phyloP scores from a whole-genome alignment of 2,329 filamentous ascomycete species.

The Aphanoascus verrucosus region DNA sequence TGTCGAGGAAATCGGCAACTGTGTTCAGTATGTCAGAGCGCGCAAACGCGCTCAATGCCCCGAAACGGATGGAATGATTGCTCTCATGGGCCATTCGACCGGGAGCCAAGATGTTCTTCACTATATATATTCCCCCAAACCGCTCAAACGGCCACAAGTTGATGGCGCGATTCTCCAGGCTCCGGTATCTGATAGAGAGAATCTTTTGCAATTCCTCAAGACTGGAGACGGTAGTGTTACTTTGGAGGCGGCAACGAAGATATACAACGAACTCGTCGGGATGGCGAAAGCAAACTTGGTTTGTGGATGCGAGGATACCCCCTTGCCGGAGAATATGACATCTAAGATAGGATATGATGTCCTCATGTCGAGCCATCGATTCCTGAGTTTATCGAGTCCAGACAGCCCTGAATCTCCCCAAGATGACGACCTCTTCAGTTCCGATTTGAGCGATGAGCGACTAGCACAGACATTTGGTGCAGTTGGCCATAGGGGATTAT shows the following conservation, averaged over 20 bases:
- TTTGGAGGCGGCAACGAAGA: slow-evolving; percentile 15
- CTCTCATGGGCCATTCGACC: slow-evolving; percentile 59
- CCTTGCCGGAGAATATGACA: slow-evolving; percentile 29
- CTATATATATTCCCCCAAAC: slow-evolving; percentile 44
- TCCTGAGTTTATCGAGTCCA: slow-evolving; percentile 46
- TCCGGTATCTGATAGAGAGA: slow-evolving; percentile 65
- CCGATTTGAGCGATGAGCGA: slow-evolving; percentile 53
- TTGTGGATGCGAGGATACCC: slow-evolving; percentile 19
- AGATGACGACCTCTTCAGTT: slow-evolving; percentile 83
- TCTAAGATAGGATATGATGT: slow-evolving; percentile 27
- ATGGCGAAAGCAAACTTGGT: slow-evolving; percentile 23
- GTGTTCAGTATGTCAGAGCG: slow-evolving; percentile 42
- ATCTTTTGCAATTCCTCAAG: slow-evolving; percentile 31
- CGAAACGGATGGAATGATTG: slow-evolving; percentile 40
- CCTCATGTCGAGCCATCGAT: slow-evolving; percentile 48
- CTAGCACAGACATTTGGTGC: slow-evolving; percentile 55
- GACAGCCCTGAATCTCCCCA: slow-evolving; percentile 47
- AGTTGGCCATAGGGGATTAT: slow-evolving; percentile 28
- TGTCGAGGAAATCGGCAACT: slow-evolving; percentile 43
- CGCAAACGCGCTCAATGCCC: slow-evolving; percentile 21
- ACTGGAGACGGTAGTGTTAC: slow-evolving; percentile 14
- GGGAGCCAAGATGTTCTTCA: slow-evolving; percentile 60
- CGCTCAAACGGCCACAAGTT: slow-evolving; percentile 42
- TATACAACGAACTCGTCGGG: slow-evolving; percentile 28
- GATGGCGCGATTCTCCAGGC: slow-evolving; percentile 73